Percentiles rank a stretch among this genome's conserved stretches.
These are phyloP conservation scores for Hirschioporus abietinus DNA, from an alignment of 768 basidiomycete genomes.

Conservation along the genomic window DNA sequence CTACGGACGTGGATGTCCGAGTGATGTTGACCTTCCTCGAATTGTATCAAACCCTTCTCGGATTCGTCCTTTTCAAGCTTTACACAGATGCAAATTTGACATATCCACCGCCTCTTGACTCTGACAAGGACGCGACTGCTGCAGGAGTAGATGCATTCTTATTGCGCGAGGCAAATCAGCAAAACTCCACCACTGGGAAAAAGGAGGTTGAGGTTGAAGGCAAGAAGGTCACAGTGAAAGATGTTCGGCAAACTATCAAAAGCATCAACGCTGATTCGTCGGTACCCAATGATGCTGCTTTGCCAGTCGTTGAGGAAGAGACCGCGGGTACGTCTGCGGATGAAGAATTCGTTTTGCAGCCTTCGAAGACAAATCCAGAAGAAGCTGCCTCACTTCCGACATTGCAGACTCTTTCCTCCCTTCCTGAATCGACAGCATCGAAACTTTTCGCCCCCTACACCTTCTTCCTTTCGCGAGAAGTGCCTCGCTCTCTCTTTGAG, in stretches of 20 bases:
- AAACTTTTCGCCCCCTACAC: constrained; percentile 79
- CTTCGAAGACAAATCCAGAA: constrained; percentile 46
- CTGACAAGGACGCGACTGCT: constrained; percentile 72
- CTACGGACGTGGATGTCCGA: constrained; percentile 91
- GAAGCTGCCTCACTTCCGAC: constrained; percentile 54
- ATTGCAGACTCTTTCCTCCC: constrained; percentile 55
- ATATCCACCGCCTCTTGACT: constrained; percentile 92
- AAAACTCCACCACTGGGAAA: constrained; percentile 19
- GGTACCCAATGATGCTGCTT: constrained; percentile 32
- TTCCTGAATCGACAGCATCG: constrained; percentile 52
- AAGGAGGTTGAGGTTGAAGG: constrained; percentile 33
- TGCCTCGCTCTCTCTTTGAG: constrained; percentile 87
- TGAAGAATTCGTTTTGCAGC: constrained; percentile 67
- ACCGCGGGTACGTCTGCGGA: constrained; percentile 34
- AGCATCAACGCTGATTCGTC: constrained; percentile 29
- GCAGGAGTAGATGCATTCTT: constrained; percentile 88
- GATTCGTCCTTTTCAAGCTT: constrained; percentile 96
- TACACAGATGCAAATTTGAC: constrained; percentile 90
- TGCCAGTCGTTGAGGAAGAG: constrained; percentile 29
- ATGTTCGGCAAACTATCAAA: constrained; percentile 50
- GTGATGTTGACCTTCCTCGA: constrained; percentile 98
- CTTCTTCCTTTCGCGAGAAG: constrained; percentile 93
- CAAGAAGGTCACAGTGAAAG: constrained; percentile 49
- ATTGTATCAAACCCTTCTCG: constrained; percentile 93
- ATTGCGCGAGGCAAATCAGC: constrained; percentile 48